Percentiles rank a stretch among this genome's conserved stretches.
Evolutionary conservation across 352 stramenopile genomes (phyloP).

Genomic region (Phytophthora pistaciae): DNA sequence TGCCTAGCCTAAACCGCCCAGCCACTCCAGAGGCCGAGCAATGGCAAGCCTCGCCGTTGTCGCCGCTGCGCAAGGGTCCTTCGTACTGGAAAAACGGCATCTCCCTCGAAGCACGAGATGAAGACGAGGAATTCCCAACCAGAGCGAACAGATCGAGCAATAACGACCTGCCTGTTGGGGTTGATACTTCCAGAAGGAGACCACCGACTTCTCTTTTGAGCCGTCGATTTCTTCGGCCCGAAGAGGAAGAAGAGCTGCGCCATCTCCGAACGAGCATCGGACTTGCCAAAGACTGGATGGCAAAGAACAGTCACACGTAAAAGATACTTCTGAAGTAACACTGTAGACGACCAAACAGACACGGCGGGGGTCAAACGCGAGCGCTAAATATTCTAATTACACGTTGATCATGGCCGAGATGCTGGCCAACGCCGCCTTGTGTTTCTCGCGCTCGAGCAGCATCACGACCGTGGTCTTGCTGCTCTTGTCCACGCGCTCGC

Average conservation of each 20-base stretch:
- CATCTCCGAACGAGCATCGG: conserved; percentile 67
- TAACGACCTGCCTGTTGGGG: neutral
- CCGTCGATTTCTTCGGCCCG: conserved; percentile 61
- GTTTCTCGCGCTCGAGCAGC: conserved; percentile 78
- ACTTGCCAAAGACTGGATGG: conserved; percentile 76
- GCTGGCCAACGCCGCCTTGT: conserved; percentile 81
- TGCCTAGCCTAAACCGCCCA: neutral
- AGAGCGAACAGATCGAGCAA: neutral
- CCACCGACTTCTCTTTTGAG: conserved; percentile 18
- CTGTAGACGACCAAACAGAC: neutral
- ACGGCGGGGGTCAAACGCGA: conserved; percentile 19
- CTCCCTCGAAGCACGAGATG: conserved; percentile 40
- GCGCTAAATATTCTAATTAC: conserved; percentile 76
- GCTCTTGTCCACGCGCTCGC: conserved; percentile 63
- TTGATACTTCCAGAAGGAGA: neutral
- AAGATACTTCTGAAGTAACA: too few relatives aligned
- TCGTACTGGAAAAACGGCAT: conserved; percentile 71
- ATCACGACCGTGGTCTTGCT: conserved; percentile 82
- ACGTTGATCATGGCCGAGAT: conserved; percentile 88
- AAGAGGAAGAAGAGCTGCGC: conserved; percentile 66
- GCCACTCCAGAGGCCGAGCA: conserved; percentile 8
- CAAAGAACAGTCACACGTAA: conserved; percentile 18
- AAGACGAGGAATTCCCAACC: neutral
- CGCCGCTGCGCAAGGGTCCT: conserved; percentile 48
- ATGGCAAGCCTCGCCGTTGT: conserved; percentile 52